These are phyloP conservation scores for Ramichloridium luteum DNA, from an alignment of 2,329 filamentous ascomycete genomes.

Conservation along the genomic window DNA sequence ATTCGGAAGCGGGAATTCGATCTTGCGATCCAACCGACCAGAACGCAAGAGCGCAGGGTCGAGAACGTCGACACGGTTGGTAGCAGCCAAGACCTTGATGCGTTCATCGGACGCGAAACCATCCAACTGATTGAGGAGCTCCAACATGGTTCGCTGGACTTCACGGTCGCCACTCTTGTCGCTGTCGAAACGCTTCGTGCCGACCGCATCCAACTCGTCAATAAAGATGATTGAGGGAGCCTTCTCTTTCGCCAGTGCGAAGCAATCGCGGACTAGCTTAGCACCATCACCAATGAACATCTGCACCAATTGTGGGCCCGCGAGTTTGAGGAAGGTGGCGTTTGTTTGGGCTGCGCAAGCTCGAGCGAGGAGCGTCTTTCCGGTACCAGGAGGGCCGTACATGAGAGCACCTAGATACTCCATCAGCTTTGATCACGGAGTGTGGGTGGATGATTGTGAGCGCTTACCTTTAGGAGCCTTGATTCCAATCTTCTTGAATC, in stretches of 20 bases:
- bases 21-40: slow-evolving; percentile 95
- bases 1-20: slow-evolving; percentile 95
- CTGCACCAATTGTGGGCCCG: slow-evolving; percentile 92
- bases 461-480: slow-evolving; percentile 85
- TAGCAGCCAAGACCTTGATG: slow-evolving; percentile 99
- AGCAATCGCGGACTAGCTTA: slow-evolving; percentile 94
- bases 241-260: slow-evolving; percentile 96
- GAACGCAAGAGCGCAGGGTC: slow-evolving; percentile 89
- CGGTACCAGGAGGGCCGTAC: slow-evolving; percentile 88
- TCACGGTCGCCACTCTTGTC: slow-evolving; percentile 97
- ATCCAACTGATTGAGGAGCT: slow-evolving; percentile 95
- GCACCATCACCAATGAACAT: slow-evolving; percentile 99
- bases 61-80: slow-evolving; percentile 92
- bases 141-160: slow-evolving; percentile 97
- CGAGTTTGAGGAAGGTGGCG: slow-evolving; percentile 95
- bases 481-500: slow-evolving; percentile 99
- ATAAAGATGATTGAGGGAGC: slow-evolving; percentile 99
- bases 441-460: background rate
- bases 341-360: slow-evolving; percentile 97
- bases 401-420: slow-evolving; percentile 67
- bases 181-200: slow-evolving; percentile 96
- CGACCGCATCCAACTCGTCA: slow-evolving; percentile 95
- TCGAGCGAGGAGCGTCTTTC: slow-evolving; percentile 83
- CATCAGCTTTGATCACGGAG: slow-evolving; percentile 4
- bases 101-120: slow-evolving; percentile 86